phyloP scores from a whole-genome alignment of 805 yeast species.

The Dipodascus albidus region DNA sequence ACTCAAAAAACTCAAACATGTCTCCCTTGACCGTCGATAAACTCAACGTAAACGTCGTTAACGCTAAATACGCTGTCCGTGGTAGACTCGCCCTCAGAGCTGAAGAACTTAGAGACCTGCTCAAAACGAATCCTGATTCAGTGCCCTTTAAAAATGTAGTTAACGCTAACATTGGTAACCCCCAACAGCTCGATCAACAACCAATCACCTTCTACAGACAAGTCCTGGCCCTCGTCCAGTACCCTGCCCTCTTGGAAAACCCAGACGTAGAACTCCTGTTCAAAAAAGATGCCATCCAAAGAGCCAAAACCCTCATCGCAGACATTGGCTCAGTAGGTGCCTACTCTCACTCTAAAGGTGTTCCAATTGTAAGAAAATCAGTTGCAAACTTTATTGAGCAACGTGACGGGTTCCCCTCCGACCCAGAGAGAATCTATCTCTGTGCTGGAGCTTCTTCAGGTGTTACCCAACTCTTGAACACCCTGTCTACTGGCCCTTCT shows the following conservation, averaged over 20 bases:
- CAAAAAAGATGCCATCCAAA: constrained; percentile 60
- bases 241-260: constrained; percentile 52
- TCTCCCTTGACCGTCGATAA: constrained; percentile 32
- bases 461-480: constrained; percentile 64
- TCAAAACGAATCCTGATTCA: constrained; percentile 43
- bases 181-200: constrained; percentile 90
- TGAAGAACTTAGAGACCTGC: constrained; percentile 57
- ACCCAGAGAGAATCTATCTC: constrained; percentile 64
- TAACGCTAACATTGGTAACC: constrained; percentile 93
- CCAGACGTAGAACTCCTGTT: constrained; percentile 20
- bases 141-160: constrained; percentile 72
- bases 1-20: neutral
- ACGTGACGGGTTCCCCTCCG: constrained; percentile 66
- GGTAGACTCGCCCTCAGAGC: constrained; percentile 92
- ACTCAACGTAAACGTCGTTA: constrained; percentile 61
- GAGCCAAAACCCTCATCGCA: constrained; percentile 53
- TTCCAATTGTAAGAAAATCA: constrained; percentile 52
- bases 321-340: constrained; percentile 85
- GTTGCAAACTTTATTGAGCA: constrained; percentile 70
- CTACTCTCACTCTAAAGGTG: constrained; percentile 90
- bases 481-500: constrained; percentile 53
- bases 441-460: constrained; percentile 95
- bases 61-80: constrained; percentile 92
- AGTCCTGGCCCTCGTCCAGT: constrained; percentile 74
- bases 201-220: constrained; percentile 95